Conservation (phyloP, 2,329 filamentous ascomycete genomes). For the Botrytis medusae region DNA sequence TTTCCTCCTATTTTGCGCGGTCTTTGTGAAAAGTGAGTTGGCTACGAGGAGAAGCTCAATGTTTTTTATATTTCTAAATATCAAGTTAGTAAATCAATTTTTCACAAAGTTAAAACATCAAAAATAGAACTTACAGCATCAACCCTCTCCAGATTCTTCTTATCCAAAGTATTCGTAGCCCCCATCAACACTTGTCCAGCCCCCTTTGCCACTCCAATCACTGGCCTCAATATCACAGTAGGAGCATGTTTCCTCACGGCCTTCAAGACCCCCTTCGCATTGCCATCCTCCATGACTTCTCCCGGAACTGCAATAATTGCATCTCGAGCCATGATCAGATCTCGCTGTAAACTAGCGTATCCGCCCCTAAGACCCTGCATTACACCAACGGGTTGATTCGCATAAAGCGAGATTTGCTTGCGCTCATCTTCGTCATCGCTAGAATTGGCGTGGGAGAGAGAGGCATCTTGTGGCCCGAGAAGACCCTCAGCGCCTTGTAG, state of each 20-base stretch:
- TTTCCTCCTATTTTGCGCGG: background rate
- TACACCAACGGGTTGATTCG: conserved; percentile 88
- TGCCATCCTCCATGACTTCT: conserved; percentile 83
- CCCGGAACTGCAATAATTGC: conserved; percentile 93
- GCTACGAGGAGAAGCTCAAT: conserved; percentile 29
- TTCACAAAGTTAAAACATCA: conserved; percentile 34
- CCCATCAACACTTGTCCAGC: conserved; percentile 88
- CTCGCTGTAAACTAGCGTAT: conserved; percentile 77
- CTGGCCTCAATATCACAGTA: conserved; percentile 88
- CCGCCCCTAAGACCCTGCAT: conserved; percentile 82
- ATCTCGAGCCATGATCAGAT: conserved; percentile 82
- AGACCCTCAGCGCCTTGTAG: conserved; percentile 86
- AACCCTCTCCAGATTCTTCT: conserved; percentile 73
- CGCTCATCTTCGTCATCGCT: conserved; percentile 67
- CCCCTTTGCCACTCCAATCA: conserved; percentile 85
- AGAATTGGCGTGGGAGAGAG: conserved; percentile 46
- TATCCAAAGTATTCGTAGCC: conserved; percentile 88
- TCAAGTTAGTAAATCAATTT: background rate
- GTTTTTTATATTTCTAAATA: conserved; percentile 42
- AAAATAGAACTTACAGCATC: conserved; percentile 74
- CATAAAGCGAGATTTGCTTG: conserved; percentile 85
- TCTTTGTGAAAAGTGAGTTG: background rate
- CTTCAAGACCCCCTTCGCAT: conserved; percentile 74
- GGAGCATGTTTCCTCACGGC: conserved; percentile 80
- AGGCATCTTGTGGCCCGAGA: conserved; percentile 49